A percentile compares a stretch with the other conserved stretches of the same genome.
phyloP scores from a whole-genome alignment of 768 basidiomycete species.

The Roridomyces roridus region DNA sequence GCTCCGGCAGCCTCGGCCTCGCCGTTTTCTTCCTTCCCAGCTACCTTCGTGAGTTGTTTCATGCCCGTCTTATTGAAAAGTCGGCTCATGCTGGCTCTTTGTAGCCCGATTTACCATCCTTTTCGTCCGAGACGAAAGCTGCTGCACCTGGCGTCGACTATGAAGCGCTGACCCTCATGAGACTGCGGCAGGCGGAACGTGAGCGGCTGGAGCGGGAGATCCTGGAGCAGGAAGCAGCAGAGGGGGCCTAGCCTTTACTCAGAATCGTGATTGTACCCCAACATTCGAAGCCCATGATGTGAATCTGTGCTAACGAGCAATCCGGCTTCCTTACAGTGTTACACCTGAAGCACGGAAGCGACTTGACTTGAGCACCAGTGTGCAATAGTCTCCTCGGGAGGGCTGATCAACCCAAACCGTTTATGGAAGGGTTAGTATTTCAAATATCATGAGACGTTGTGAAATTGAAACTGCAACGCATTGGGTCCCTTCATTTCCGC shows the following conservation, averaged over 20 bases:
- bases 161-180: slow-evolving; percentile 80
- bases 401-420: no score
- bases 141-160: slow-evolving; percentile 64
- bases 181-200: slow-evolving; percentile 82
- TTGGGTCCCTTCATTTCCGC: no score
- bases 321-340: no score
- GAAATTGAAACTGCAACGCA: no score
- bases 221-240: slow-evolving; percentile 66
- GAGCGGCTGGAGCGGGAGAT: slow-evolving; percentile 81
- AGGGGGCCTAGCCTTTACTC: slow-evolving; percentile 24
- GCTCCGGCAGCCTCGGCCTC: slow-evolving; percentile 33
- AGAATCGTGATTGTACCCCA: not conserved
- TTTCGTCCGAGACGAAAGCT: slow-evolving; percentile 26
- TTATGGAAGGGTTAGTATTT: no score
- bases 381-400: no score
- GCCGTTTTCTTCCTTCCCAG: slow-evolving; percentile 69
- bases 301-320: no score
- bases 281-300: no score
- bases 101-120: slow-evolving; percentile 36
- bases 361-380: no score
- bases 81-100: slow-evolving; percentile 15
- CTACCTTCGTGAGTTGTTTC: slow-evolving; percentile 59
- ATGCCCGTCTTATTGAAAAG: no score
- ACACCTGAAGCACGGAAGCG: no score
- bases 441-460: no score